Base-by-base conservation (phyloP, 1,284 basidiomycete species). In the Cerrena zonata region DNA sequence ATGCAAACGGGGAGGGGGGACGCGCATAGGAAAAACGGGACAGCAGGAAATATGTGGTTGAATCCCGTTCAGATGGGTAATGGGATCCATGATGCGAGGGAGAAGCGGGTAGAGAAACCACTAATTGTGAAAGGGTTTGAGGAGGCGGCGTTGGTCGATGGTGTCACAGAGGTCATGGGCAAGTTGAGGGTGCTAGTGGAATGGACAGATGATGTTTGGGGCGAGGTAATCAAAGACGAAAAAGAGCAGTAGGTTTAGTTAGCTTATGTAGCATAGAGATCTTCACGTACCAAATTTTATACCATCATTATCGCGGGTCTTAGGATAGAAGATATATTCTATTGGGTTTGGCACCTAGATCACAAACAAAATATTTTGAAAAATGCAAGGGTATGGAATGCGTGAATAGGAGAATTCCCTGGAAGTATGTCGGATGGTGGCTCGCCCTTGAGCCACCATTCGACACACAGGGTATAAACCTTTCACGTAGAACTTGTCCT, bases 61-160 rank as follows among this genome's bases (percentile, higher is more conserved):
- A 51, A 57, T 23, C 53, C 39, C 19, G 39, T 68, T 18, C 47
- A 66, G 47, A 47, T 44, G 45, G 52, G 65, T 46, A 54, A 64
- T 58, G 58, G 4, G 10, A 21, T 13, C 22, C 5, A 47, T 7
- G 64, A 15, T 45, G 41, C 39, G 22, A 56, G 38, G 25, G 52
- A 24, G 49, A 59, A 46, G 51, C 43, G 47, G 47, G 44, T 43
- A 39, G 57, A 52, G 37, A 53, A 51, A 30, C 48, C 40, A 15
- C 53, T 68, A 5, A 45, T 58, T 5, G 63, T 76, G 42, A 77
- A 75, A 56, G 77, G 77, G 7, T 80, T 78, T 52, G 74, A 78
- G 47, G 73, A 72, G 47, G 63, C 65, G 19, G 67, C 72, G 10
- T 61, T 80, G 45, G 58, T 46, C 12, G 53, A 53, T 22, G 69